phyloP scores from a whole-genome alignment of 1,284 basidiomycete species.

The Abortiporus biennis region DNA sequence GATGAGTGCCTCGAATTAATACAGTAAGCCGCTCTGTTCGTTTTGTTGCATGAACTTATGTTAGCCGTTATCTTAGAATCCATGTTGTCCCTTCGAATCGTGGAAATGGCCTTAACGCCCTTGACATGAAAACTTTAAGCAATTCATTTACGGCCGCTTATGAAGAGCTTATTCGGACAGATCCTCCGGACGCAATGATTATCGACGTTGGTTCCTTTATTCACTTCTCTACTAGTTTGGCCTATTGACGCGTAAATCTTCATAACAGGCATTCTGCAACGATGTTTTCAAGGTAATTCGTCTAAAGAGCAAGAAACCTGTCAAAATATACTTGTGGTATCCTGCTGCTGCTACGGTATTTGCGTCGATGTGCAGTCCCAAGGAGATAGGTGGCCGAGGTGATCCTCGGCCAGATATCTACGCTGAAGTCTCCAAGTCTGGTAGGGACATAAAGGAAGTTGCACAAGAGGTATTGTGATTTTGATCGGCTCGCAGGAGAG shows the following conservation, averaged over 20 bases:
- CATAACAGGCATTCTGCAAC: too few species aligned
- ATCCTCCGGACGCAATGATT: conserved; percentile 9
- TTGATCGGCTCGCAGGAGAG: too few species aligned
- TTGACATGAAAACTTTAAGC: background rate
- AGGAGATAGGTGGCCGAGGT: conserved; percentile 12
- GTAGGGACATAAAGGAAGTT: conserved; percentile 9
- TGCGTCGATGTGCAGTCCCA: conserved; percentile 13
- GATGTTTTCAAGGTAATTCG: conserved; percentile 6
- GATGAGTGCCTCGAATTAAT: background rate
- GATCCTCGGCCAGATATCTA: conserved; percentile 10
- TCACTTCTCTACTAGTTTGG: too few species aligned
- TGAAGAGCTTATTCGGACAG: conserved; percentile 8
- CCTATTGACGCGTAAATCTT: too few species aligned
- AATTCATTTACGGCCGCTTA: conserved; percentile 6
- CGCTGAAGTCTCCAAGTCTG: conserved; percentile 10
- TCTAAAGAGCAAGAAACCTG: conserved; percentile 1
- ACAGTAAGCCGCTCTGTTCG: conserved; percentile 1
- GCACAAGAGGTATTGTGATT: conserved; percentile 15
- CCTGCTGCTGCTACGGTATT: conserved; percentile 10
- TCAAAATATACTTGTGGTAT: conserved; percentile 15
- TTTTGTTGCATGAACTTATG: background rate
- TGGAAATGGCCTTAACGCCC: background rate
- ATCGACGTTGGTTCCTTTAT: conserved; percentile 8
- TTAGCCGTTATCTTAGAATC: background rate
- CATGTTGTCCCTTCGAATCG: background rate